These are phyloP conservation scores for Paramecium sonneborni DNA, from an alignment of 73 alveolate species.

Conservation along the genomic window DNA sequence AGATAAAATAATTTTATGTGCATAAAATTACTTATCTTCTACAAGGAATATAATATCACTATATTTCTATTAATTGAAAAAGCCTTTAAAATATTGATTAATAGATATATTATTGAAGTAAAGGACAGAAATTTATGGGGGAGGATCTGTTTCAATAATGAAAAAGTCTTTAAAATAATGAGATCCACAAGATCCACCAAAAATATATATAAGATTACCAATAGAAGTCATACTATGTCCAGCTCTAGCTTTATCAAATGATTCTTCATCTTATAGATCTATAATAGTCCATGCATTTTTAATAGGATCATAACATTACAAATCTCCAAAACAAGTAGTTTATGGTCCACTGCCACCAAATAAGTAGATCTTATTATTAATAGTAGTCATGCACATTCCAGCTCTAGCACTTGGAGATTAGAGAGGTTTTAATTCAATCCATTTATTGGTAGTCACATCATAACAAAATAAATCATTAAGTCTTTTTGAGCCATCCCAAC, in stretches of 20 bases:
- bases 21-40: constrained; percentile 80
- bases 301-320: constrained; percentile 77
- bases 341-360: constrained; percentile 95
- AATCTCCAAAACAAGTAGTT: constrained; percentile 85
- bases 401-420: constrained; percentile 89
- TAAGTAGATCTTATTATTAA: constrained; percentile 74
- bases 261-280: constrained; percentile 65
- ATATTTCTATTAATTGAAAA: constrained; percentile 72
- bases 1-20: constrained; percentile 84
- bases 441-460: constrained; percentile 65
- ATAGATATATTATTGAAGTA: constrained; percentile 54
- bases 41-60: constrained; percentile 81
- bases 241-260: constrained; percentile 83
- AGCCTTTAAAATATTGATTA: constrained; percentile 58
- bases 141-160: constrained; percentile 83
- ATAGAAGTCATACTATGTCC: constrained; percentile 87
- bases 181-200: constrained; percentile 92
- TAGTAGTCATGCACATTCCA: constrained; percentile 86
- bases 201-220: constrained; percentile 70
- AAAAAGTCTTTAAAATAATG: constrained; percentile 75
- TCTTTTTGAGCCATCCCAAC: constrained; percentile 92
- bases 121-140: constrained; percentile 68
- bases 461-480: constrained; percentile 79
- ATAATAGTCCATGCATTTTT: constrained; percentile 70
- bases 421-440: constrained; percentile 79